Evolutionary conservation across 1,284 basidiomycete species (phyloP), one percentile per base, ranked within the genome.

Genomic region (Puccinia coronata): DNA sequence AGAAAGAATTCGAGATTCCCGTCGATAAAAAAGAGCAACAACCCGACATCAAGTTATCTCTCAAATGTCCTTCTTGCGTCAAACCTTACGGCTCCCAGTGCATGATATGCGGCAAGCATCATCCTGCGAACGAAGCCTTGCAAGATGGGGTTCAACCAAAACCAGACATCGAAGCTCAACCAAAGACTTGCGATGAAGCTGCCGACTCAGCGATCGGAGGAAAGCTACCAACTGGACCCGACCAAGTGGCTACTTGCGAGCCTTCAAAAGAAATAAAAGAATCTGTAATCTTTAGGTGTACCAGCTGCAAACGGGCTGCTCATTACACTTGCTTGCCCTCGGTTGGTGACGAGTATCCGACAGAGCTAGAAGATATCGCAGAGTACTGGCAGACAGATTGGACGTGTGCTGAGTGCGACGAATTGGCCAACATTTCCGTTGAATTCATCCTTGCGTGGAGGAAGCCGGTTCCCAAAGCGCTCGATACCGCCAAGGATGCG

Each of bases 401-500:
- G 92, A 87, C 89, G 39, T 96, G 95, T 84, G 88, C 89, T 14
- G 91, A 94, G 83, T 97, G 95, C 85, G 87, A 88, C n/a, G 92
- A 91, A 11, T 95, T 90, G 86, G 87, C 88, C 16, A 91, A 74
- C 11, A 53, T 91, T 84, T 85, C 87, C 0, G 87, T 95, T n/a
- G 94, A 97, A 86, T 92, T 92, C 86, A 93, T 98, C 83, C 88
- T 97, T 59, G 95, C 94, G 0, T 98, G 95, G 95, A 89, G 94
- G 51, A 74, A 81, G 34, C 41, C 70, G 43, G 57, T 67, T 8
- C 59, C 72, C 41, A 78, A 43, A 82, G 82, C 69, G 20, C 67
- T 31, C 39, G 74, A 41, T 36, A 43, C 65, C 2, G 3, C 59
- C 20, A 71, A 67, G 31, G 80, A 67, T 6, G 78, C 80, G 11